Conservation (phyloP, 768 basidiomycete genomes). For the Coprinopsis strossmayeri region DNA sequence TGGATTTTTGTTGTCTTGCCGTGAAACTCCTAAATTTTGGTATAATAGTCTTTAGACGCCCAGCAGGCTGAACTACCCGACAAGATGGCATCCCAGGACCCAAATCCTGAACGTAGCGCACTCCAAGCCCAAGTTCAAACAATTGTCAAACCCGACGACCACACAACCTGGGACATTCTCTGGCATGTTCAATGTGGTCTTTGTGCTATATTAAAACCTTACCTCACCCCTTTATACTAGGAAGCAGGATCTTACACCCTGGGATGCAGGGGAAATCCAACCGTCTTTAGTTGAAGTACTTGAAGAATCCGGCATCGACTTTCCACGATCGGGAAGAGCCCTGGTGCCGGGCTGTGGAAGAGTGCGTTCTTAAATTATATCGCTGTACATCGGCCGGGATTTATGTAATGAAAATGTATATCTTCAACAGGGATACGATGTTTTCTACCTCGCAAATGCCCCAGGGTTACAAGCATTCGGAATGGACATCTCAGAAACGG, state of each 20-base stretch:
- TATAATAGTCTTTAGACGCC: too few species aligned
- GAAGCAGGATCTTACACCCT: conserved; percentile 49
- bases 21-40: too few species aligned
- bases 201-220: too few species aligned
- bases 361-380: conserved; percentile 14
- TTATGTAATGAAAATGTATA: too few species aligned
- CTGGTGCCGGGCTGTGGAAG: conserved; percentile 44
- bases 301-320: conserved; percentile 33
- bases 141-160: conserved; percentile 9
- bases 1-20: too few species aligned
- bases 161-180: conserved; percentile 9
- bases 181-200: conserved; percentile 2
- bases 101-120: neutral
- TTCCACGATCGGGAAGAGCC: conserved; percentile 29
- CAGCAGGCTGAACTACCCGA: too few species aligned
- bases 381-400: too few species aligned
- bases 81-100: too few species aligned
- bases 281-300: conserved; percentile 50
- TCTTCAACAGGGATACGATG: conserved; percentile 52
- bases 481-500: conserved; percentile 52
- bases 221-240: conserved; percentile 23
- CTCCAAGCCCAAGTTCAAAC: neutral
- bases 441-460: conserved; percentile 42
- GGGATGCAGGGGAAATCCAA: conserved; percentile 53
- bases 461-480: conserved; percentile 44